Base-by-base conservation (phyloP, 148 eudicot genomes). In the Camellia lanceoleosa region DNA sequence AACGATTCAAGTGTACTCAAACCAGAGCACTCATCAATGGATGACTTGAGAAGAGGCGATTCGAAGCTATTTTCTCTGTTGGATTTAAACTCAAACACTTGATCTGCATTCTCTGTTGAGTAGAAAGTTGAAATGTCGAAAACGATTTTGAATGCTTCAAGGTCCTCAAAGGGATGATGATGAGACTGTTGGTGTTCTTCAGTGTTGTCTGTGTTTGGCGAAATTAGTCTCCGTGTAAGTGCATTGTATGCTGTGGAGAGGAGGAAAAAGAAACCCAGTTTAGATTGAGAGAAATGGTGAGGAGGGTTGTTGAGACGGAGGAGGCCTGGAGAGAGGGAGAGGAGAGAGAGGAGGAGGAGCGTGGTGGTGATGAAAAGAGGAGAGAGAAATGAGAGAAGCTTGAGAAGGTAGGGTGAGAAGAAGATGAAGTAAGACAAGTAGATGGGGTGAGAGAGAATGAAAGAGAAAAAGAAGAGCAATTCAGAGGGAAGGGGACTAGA, bases 321-420 rank as follows among this genome's bases (percentile, higher is more conserved):
- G 60, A 58, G 3, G 82, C 81, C 43, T 68, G 88, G 54, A 84
- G 70, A 16, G 30, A 84, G 80, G 20, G 87, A 72, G 69, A 81
- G 47, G 44, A 85, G 79, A n/a, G 79, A 73, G 63, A 85, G 78
- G 73, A 81, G 43, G 70, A 91, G 87, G 64, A 89, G 89, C 44
- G 74, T 47, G 52, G 88, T 86, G 73, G 89, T 85, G 85, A 90
- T 46, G 79, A 90, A 87, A 12, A 91, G 88, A 79, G 98, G 94
- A 43, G 89, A 87, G 49, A 91, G 86, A 71, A 88, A 90, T 5
- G 44, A 75, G 7, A 91, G 47, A 52, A 94, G 86, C 73, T 87
- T 90, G 65, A 89, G 52, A 54, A 94, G 84, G 86, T 88, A 91
- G 51, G 94, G 98, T 0, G 87, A 90, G 91, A 89, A 92, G 87